Evolutionary conservation across 2,329 filamentous ascomycete species (phyloP).

Genomic region (Plenodomus biglobosus): DNA sequence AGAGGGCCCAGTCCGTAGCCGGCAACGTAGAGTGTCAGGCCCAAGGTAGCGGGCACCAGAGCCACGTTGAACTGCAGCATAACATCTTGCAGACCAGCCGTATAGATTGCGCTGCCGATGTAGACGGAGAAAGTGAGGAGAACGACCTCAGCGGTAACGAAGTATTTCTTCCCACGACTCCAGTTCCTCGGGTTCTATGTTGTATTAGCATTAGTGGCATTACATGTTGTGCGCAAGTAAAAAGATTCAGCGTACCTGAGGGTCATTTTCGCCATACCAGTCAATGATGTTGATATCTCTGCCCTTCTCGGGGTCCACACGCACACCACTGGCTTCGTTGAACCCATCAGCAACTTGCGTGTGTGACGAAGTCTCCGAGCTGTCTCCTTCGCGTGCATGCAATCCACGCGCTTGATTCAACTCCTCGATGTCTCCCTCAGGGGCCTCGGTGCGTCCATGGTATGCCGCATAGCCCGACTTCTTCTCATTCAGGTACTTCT

Average conservation of each 20-base stretch:
- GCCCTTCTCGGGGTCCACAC: constrained; percentile 56
- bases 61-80: constrained; percentile 56
- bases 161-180: constrained; percentile 47
- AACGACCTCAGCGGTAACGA: constrained; percentile 52
- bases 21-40: constrained; percentile 42
- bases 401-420: constrained; percentile 10
- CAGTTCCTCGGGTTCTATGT: constrained; percentile 52
- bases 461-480: constrained; percentile 54
- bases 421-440: constrained; percentile 35
- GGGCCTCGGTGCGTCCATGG: constrained; percentile 46
- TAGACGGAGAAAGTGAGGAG: constrained; percentile 57
- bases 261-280: constrained; percentile 55
- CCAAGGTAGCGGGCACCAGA: constrained; percentile 50
- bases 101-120: constrained; percentile 56
- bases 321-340: constrained; percentile 45
- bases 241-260: constrained; percentile 26
- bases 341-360: constrained; percentile 21
- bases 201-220: background rate
- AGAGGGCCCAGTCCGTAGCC: constrained; percentile 41
- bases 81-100: constrained; percentile 48
- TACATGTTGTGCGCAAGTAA: too few species aligned
- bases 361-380: constrained; percentile 14
- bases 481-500: constrained; percentile 52
- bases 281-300: constrained; percentile 53
- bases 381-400: constrained; percentile 9